Percentiles rank a stretch among this genome's conserved stretches.
These are phyloP conservation scores for Mariannaea elegans DNA, from an alignment of 2,329 filamentous ascomycete species.

Conservation along the genomic window DNA sequence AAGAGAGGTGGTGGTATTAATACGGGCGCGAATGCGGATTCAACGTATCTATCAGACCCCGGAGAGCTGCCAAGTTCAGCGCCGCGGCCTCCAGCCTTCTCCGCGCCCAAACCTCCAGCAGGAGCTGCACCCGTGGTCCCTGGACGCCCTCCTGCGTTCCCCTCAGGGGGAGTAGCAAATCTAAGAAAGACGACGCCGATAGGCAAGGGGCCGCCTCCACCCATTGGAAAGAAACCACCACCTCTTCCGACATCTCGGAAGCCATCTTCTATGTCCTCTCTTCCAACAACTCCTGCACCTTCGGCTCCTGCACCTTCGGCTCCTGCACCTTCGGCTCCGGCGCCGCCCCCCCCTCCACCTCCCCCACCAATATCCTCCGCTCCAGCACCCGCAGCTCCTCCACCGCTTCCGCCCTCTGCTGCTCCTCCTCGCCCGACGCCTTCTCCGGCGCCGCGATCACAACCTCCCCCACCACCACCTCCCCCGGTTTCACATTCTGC, in stretches of 20 bases:
- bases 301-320: conserved; percentile 50
- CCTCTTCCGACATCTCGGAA: conserved; percentile 69
- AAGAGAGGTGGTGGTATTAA: conserved; percentile 85
- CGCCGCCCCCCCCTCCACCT: conserved; percentile 49
- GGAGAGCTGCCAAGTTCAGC: conserved; percentile 56
- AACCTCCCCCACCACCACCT: conserved; percentile 44
- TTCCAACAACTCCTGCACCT: conserved; percentile 47
- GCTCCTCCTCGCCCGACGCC: conserved; percentile 50
- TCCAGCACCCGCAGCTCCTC: conserved; percentile 39
- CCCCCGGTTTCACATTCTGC: conserved; percentile 37
- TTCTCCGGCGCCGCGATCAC: conserved; percentile 44
- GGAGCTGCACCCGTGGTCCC: conserved; percentile 32
- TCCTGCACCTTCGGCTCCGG: conserved; percentile 51
- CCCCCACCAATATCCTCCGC: conserved; percentile 49
- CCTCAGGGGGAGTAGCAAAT: conserved; percentile 56
- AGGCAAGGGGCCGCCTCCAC: conserved; percentile 75
- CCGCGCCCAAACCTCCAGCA: conserved; percentile 61
- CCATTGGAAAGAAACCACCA: conserved; percentile 79
- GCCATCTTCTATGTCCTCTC: conserved; percentile 54
- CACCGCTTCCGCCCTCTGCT: conserved; percentile 40
- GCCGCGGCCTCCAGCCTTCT: conserved; percentile 66
- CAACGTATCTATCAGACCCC: conserved; percentile 84
- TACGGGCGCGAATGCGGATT: conserved; percentile 67
- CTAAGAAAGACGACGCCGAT: conserved; percentile 66
- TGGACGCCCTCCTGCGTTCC: conserved; percentile 45